These are phyloP conservation scores for Botryotinia convoluta DNA, from an alignment of 2,329 filamentous ascomycete species.

Conservation along the genomic window DNA sequence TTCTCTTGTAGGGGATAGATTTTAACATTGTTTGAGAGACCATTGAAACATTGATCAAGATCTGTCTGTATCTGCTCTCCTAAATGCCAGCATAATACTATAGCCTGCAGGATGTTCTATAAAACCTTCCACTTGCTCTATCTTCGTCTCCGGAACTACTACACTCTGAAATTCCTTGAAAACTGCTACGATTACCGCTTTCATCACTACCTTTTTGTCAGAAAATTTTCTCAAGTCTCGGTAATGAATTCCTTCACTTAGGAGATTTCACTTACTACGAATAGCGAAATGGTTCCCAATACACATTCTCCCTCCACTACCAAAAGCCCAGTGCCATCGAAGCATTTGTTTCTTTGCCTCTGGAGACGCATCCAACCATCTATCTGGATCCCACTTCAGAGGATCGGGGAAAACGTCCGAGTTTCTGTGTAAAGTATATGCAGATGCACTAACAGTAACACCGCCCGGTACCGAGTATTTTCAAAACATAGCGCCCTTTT, in stretches of 20 bases:
- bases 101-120: not conserved
- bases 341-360: slow-evolving; percentile 43
- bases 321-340: slow-evolving; percentile 62
- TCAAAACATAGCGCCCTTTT: slow-evolving; percentile 5
- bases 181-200: slow-evolving; percentile 63
- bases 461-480: not conserved
- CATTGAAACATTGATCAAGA: not conserved
- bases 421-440: slow-evolving; percentile 1
- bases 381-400: slow-evolving; percentile 42
- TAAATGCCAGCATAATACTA: not conserved
- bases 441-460: slow-evolving; percentile 24
- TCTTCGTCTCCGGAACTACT: slow-evolving; percentile 58
- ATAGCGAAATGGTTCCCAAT: slow-evolving; percentile 64
- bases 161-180: slow-evolving; percentile 63
- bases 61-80: not conserved
- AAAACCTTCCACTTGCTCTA: slow-evolving; percentile 55
- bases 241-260: not conserved
- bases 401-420: slow-evolving; percentile 46
- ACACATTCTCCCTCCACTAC: slow-evolving; percentile 63
- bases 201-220: slow-evolving; percentile 56
- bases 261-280: slow-evolving; percentile 42
- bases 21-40: no score
- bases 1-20: not conserved
- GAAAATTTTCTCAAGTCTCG: not conserved
- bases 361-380: slow-evolving; percentile 46